phyloP scores from a whole-genome alignment of 1,284 basidiomycete genomes.

The Irpex sp. region DNA sequence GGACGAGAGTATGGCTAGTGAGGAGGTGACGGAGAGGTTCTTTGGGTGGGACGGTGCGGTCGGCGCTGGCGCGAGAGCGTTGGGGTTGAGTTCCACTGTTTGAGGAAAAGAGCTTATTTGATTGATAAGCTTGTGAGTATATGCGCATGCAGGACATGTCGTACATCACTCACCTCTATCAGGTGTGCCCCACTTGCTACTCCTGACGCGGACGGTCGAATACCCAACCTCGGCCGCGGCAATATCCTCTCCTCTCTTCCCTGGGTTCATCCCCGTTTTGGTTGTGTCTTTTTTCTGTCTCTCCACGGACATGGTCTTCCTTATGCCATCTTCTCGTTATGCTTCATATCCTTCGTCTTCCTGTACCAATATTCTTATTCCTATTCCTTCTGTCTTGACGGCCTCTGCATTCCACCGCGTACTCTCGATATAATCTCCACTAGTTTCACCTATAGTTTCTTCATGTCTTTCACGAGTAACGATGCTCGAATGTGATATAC shows the following conservation, averaged over 20 bases:
- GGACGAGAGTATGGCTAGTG: conserved; percentile 15
- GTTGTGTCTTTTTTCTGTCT: neutral
- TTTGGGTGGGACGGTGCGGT: conserved; percentile 70
- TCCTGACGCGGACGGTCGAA: neutral
- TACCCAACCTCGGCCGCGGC: neutral
- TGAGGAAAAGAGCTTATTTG: neutral
- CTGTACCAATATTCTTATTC: neutral
- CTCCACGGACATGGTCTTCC: neutral
- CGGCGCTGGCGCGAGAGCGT: conserved; percentile 73
- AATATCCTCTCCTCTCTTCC: neutral
- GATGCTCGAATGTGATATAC: no score
- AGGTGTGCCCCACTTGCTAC: neutral
- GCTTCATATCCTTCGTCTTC: neutral
- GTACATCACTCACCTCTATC: neutral
- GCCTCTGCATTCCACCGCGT: neutral
- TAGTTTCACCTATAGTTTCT: neutral
- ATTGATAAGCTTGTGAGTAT: neutral
- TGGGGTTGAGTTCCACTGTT: conserved; percentile 45
- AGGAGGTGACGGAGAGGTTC: conserved; percentile 46
- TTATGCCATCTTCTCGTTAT: neutral
- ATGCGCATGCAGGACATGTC: conserved; percentile 3
- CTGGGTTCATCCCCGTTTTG: neutral
- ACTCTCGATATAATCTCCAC: neutral
- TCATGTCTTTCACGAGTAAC: neutral
- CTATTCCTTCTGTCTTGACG: neutral